Evolutionary conservation across 2,329 filamentous ascomycete species (phyloP), one percentile per base, ranked within the genome.

Genomic region (Diaporthe sp.): DNA sequence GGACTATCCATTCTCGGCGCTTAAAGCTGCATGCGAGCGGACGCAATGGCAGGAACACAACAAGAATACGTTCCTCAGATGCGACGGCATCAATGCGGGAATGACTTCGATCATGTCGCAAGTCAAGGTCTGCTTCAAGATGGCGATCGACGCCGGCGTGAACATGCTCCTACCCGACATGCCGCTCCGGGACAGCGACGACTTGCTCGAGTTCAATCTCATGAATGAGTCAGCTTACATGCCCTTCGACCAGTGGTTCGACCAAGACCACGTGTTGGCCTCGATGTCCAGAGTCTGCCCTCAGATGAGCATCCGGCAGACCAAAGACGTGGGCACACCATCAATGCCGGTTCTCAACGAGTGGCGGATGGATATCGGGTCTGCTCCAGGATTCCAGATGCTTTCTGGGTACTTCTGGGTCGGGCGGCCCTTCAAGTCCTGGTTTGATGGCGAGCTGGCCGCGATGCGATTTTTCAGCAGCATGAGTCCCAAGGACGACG

Each of bases 61-160:
- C 53, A 70, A 19, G 10, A 75, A 79, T 5, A 79, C 80, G 13
- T 82, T 79, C 31, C 67, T 82, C 2, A 60, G 79, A 37, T 82
- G 81, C 51, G 78, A 55, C 4, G 79, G 79, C n/a, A 82, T 82
- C 75, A 70, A 78, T 15, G 80, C 79, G 2, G 81, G 81, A 0
- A 75, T 82, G 57, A 82, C 81, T 4, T 79, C 79, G 9, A 81
- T 82, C 62, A 78, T 82, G 49, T 82, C 81, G 2, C 80, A 82
- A 53, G 73, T 82, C 25, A 82, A 81, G 73, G 79, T 82, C 34
- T 82, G 81, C 60, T 71, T 82, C 31, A 82, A 82, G 72, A 81
- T 82, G 80, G 81, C 80, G 25, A 51, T 82, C 5, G 81, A 82
- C 6, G 74, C 80, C 4, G 80, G 81, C 3, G 78, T 78, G 1